Base-by-base conservation (phyloP, 495 filamentous ascomycete species). In the Stereocaulon alpinum region DNA sequence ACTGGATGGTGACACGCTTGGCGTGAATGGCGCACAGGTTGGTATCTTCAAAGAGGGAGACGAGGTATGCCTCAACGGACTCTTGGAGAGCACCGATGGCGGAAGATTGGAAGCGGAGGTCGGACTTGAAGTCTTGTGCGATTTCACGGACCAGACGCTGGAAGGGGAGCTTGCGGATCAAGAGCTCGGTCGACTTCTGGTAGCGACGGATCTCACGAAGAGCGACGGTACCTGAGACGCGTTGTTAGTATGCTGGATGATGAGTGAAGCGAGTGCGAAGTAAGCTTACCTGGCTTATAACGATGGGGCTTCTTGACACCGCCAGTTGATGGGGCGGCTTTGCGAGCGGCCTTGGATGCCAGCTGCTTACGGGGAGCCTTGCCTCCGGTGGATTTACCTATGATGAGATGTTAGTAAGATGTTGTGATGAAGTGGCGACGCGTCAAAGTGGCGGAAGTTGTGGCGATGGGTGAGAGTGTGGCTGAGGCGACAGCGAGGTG, bases 201-300 rank as follows among this genome's bases (percentile, higher is more conserved):
- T 99, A 99, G 73, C 93, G 93, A 91, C 93, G 94, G 75, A 99
- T 99, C 82, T 99, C 93, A 92, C 93, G 93, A 69, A 99, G 93
- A 91, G 93, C 93, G 87, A 99, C 93, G 81, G 93, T 99, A 82
- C 84, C 84, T 84, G 48, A 4, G 30, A 66, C 59, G 29, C 30
- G 40, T 22, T 63, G 62, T 77, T 72, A 81, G 73, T 40, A 64
- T 63, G 52, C 51, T 43, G 43, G 54, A 18, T 29, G 27, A 17
- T 12, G 24, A 14, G 14, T 15, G 34, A 57, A 55, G 58, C 29
- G 27, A 48, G 56, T 32, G n/a, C 44, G 27, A 14, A 24, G 27
- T 42, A 61, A 24, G 73, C 78, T 68, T 81, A 91, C 91, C 92
- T 74, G 93, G 93, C 92, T 97, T 99, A 76, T 99, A 99, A 70